Evolutionary conservation across 176 grass and related monocot species (phyloP), one percentile per base, ranked within the genome.

Genomic region (Carex littledalei): DNA sequence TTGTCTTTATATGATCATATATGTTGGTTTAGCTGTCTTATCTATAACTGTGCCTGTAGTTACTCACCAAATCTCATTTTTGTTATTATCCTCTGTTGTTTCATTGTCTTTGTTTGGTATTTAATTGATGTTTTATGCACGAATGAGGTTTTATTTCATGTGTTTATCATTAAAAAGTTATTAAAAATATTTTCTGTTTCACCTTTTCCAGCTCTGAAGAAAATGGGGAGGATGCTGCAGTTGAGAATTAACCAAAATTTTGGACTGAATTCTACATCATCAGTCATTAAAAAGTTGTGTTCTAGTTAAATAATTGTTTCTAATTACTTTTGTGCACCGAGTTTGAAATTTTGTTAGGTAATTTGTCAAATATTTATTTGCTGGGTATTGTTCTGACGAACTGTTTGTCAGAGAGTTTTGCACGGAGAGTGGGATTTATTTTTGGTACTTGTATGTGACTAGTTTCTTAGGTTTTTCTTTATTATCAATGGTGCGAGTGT

Each of bases 391-490:
- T 83, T 81, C 43, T 83, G 57, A 26, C 60, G 4, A 83, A 55
- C 22, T 55, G 21, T 34, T 78, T 57, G 60, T 67, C 81, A 53
- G 74, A 83, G 53, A 83, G 81, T 83, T 83, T 83, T 83, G 81
- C 47, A 78, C 52, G 74, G 41, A 52, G 45, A 35, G 37, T 81
- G 81, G 54, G 20, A 50, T 83, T 83, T 67, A 7, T 68, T 67
- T 77, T 83, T 45, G 21, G 34, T 64, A 67, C 13, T 67, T 83
- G 10, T 68, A 29, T 54, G 43, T 67, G 62, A 83, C 14, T 68
- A 50, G 79, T 63, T 81, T 6, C 26, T 82, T 83, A 66, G 56
- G 63, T 83, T 26, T 83, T 2, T 83, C 47, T 56, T 56, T 34
- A 78, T 67, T 83, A 83, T 83, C 59, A 13, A 52, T 83, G 61